Evolutionary conservation across 805 yeast species (phyloP), one percentile per base, ranked within the genome.

Genomic region (Lachancea mirantina): DNA sequence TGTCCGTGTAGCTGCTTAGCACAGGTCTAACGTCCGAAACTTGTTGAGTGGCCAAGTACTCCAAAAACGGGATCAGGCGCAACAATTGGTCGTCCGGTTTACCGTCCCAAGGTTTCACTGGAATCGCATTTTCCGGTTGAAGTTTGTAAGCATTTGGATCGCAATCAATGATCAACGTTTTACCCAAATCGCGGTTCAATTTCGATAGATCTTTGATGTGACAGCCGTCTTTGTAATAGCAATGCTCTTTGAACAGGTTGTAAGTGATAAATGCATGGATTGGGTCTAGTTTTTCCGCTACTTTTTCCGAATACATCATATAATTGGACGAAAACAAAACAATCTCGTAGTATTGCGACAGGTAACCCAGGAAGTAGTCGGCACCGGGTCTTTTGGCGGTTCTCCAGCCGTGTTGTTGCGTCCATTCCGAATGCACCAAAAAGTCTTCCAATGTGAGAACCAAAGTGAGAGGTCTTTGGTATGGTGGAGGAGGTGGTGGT

Each of bases 381-480:
- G 85, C 78, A 42, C 98, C 99, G 20, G 98, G 97, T 67, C 99
- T 84, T 69, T 92, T 92, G 19, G 95, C 97, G 10, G 96, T 89
- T 65, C 92, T 79, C 99, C 99, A 92, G 34, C 98, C 98, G 55
- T 76, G 70, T 59, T 84, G 76, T 46, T 84, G 75, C 36, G 84
- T 74, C 98, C 98, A 92, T 42, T 81, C 84, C 23, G 94, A 78
- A 58, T 92, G 96, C 36, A 89, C 75, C 53, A 92, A 70, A 39
- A 92, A 65, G 52, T 92, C 98, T 49, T 92, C 98, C 50, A 92
- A 70, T 19, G 84, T 78, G 47, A 92, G 59, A 6, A 92, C 96
- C 44, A 92, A 67, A 3, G 99, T 92, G 55, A 83, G 62, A 20
- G 97, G 96, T 52, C 95, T 80, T 56, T 87, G 81, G 61, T 87